Conservation (phyloP, 225 moss, liverwort and hornwort species). For the Marchantia paleacea region DNA sequence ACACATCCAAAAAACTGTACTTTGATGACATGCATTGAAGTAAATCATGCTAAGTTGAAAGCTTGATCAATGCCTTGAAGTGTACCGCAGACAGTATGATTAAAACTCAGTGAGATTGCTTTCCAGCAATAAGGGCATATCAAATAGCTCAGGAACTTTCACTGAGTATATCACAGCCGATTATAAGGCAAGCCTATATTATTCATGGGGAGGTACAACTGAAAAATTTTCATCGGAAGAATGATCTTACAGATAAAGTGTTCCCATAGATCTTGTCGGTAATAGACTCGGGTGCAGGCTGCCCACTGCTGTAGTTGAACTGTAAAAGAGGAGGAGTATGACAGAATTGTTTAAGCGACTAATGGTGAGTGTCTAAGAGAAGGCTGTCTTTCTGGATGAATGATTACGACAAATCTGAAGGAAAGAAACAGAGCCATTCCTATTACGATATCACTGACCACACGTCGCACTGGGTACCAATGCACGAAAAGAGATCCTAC, state of each 20-base stretch:
- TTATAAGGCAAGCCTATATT: background rate
- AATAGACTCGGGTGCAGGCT: conserved; percentile 89
- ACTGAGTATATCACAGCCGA: background rate
- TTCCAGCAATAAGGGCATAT: background rate
- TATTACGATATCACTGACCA: background rate
- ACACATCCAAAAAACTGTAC: background rate
- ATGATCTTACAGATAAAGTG: conserved; percentile 52
- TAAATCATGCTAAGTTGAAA: background rate
- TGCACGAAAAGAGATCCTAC: conserved; percentile 3
- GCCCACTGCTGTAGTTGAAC: conserved; percentile 91
- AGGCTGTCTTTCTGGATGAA: background rate
- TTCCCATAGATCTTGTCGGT: conserved; percentile 90
- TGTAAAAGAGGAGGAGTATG: conserved; percentile 9
- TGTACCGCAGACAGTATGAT: background rate
- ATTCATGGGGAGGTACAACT: background rate
- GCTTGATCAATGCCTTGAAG: background rate
- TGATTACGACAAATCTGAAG: background rate
- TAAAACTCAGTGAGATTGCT: background rate
- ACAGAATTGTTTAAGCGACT: too few species aligned
- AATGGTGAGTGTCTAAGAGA: too few species aligned
- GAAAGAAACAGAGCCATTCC: background rate
- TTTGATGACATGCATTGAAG: background rate
- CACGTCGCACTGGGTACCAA: background rate
- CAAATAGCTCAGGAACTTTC: background rate
- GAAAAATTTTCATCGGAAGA: background rate